These are phyloP conservation scores for Phaffomyces thermotolerans DNA, from an alignment of 805 yeast species.

Conservation along the genomic window DNA sequence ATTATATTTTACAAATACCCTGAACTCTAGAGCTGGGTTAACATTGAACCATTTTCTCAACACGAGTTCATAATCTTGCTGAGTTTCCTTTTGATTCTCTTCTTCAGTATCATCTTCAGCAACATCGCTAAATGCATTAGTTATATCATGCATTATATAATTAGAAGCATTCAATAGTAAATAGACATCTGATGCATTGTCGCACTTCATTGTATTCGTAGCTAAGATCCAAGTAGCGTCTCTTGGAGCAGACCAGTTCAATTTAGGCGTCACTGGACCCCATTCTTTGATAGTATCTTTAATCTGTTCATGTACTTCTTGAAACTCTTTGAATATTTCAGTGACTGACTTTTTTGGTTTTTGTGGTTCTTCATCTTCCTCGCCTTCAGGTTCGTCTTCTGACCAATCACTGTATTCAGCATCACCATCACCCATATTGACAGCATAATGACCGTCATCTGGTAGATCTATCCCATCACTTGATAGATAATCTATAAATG, in stretches of 20 bases:
- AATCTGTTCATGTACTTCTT: slow-evolving; percentile 52
- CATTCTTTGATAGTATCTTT: slow-evolving; percentile 36
- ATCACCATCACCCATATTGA: slow-evolving; percentile 37
- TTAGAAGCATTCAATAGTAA: slow-evolving; percentile 79
- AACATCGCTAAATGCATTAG: slow-evolving; percentile 55
- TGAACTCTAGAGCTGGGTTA: slow-evolving; percentile 87
- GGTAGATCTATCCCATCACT: slow-evolving; percentile 68
- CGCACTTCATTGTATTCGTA: slow-evolving; percentile 68
- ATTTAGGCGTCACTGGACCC: slow-evolving; percentile 73
- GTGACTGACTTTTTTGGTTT: slow-evolving; percentile 9
- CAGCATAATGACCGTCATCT: slow-evolving; percentile 32
- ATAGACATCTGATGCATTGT: slow-evolving; percentile 66
- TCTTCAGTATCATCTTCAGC: slow-evolving; percentile 17
- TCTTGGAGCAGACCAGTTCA: slow-evolving; percentile 96
- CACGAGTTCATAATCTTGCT: slow-evolving; percentile 52
- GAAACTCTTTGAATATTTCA: slow-evolving; percentile 36
- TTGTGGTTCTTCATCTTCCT: slow-evolving; percentile 7
- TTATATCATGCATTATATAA: slow-evolving; percentile 79
- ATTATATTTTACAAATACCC: slow-evolving; percentile 69
- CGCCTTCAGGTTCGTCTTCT: slow-evolving; percentile 26
- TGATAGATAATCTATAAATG: slow-evolving; percentile 51
- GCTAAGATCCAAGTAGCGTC: slow-evolving; percentile 92
- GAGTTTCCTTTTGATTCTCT: slow-evolving; percentile 12
- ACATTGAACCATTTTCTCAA: slow-evolving; percentile 76
- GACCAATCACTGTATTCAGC: slow-evolving; percentile 77